These are phyloP conservation scores for Daldinia childiae DNA, from an alignment of 495 filamentous ascomycete genomes.

Conservation along the genomic window DNA sequence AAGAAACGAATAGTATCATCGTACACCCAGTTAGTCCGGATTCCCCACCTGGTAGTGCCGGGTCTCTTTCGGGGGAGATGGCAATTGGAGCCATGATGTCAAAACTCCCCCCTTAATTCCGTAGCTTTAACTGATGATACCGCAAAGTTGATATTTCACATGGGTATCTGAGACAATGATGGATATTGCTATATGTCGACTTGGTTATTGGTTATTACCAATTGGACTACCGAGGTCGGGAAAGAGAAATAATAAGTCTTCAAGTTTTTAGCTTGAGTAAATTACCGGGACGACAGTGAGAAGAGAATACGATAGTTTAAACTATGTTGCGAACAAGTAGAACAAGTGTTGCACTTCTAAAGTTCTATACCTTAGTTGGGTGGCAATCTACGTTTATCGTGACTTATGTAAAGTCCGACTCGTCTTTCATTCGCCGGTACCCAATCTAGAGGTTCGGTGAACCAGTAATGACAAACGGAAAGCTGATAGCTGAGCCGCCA, in stretches of 20 bases:
- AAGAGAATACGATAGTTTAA: background rate
- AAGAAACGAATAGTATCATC: slow-evolving; percentile 79
- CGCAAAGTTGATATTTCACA: slow-evolving; percentile 10
- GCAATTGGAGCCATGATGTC: slow-evolving; percentile 58
- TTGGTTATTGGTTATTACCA: background rate
- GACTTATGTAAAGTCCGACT: slow-evolving; percentile 8
- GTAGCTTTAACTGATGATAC: background rate
- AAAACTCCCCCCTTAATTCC: background rate
- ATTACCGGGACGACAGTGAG: background rate
- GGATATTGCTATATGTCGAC: background rate
- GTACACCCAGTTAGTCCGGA: slow-evolving; percentile 49
- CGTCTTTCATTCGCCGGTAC: slow-evolving; percentile 28
- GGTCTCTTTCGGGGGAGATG: slow-evolving; percentile 52
- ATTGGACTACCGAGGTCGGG: background rate
- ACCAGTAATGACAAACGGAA: slow-evolving; percentile 7
- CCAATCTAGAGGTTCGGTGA: slow-evolving; percentile 20
- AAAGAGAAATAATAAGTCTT: slow-evolving; percentile 4
- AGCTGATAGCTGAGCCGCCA: slow-evolving; percentile 28
- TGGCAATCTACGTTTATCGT: slow-evolving; percentile 32
- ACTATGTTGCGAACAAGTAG: background rate
- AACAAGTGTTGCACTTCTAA: slow-evolving; percentile 8
- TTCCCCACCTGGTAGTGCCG: slow-evolving; percentile 31
- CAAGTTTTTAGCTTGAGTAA: background rate
- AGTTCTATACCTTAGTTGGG: slow-evolving; percentile 27
- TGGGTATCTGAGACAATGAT: slow-evolving; percentile 1